Evolutionary conservation across 306 rosid genomes (phyloP).

Genomic region (Ammopiptanthus mongolicus): DNA sequence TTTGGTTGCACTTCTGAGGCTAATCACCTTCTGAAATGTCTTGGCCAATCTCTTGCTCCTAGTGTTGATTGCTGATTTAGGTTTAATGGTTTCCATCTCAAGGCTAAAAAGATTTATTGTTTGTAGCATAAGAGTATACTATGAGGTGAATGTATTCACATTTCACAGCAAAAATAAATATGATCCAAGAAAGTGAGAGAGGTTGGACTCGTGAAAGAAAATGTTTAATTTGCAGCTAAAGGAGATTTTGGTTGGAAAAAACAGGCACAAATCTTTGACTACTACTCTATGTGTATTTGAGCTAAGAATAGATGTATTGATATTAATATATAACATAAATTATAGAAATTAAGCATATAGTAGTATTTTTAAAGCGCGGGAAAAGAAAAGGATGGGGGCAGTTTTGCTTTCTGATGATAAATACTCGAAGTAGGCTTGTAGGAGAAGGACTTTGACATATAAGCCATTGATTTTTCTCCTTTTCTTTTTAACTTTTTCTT

Average conservation of each 20-base stretch:
- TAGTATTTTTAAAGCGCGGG: slow-evolving; percentile 20
- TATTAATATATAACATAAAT: slow-evolving; percentile 26
- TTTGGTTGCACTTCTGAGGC: slow-evolving; percentile 47
- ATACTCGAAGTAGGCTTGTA: slow-evolving; percentile 30
- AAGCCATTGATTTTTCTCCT: slow-evolving; percentile 6
- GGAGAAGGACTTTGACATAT: slow-evolving; percentile 21
- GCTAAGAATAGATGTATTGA: neutral
- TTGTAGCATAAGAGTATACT: slow-evolving; percentile 32
- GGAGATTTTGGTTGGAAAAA: slow-evolving; percentile 40
- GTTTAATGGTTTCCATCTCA: slow-evolving; percentile 63
- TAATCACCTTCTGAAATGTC: slow-evolving; percentile 69
- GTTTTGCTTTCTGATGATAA: slow-evolving; percentile 16
- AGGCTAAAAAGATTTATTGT: neutral
- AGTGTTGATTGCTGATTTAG: slow-evolving; percentile 54
- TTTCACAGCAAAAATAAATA: neutral
- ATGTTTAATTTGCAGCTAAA: slow-evolving; percentile 10
- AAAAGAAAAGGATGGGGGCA: slow-evolving; percentile 18
- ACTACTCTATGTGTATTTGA: slow-evolving; percentile 13
- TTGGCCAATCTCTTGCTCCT: slow-evolving; percentile 48
- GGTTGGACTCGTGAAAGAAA: slow-evolving; percentile 19
- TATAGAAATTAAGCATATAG: slow-evolving; percentile 31
- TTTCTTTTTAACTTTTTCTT: neutral
- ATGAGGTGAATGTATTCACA: neutral
- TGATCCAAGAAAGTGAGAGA: neutral
- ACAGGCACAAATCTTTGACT: slow-evolving; percentile 55